Base-by-base conservation (phyloP, 306 rosid genomes). In the Prunus mume region DNA sequence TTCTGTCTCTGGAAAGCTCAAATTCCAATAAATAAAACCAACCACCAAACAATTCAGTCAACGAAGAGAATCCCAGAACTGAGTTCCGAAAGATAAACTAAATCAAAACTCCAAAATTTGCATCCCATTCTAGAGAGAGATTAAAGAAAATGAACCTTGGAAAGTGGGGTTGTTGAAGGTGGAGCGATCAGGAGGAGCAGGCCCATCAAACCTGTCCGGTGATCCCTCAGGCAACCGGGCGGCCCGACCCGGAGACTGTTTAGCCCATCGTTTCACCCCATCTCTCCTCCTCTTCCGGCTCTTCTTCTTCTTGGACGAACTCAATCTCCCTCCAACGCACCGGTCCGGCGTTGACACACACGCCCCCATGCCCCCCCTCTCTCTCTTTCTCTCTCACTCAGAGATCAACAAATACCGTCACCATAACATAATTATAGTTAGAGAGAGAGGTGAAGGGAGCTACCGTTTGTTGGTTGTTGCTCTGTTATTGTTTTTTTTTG, bases 341-440 rank as follows among this genome's bases (percentile, higher is more conserved):
- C 88, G 84, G 71, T 85, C 69, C 22, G 90, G 93, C 76, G 86
- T 82, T 28, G 99, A 96, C 20, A 90, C 90, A 78, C 99, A 96
- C 58, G 89, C 87, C 41, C 99, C 99, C 99, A 95, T 94, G 2
- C 78, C 82, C 73, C 28, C 28, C 11, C 27, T 24, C 27, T 56
- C 45, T 60, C 73, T 77, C 74, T 81, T 55, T 20, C 41, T 58
- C 68, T 70, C 79, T 5, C 56, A n/a, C 45, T 55, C 50, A 76
- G 58, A 55, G 76, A 69, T 80, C 77, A 73, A 51, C 49, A 68
- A 57, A 77, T 43, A 58, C 61, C 76, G 75, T 13, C 71, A 22
- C 62, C 78, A 9, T 77, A 17, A 62, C 60, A 78, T 11, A 70
- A 65, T 83, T 57, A 75, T 71, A 65, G 79, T 69, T 68, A 83